A percentile compares a stretch with the other conserved stretches of the same genome.
These are phyloP conservation scores for Monosiga brevicollis DNA, from an alignment of 78 protist species.

Conservation along the genomic window DNA sequence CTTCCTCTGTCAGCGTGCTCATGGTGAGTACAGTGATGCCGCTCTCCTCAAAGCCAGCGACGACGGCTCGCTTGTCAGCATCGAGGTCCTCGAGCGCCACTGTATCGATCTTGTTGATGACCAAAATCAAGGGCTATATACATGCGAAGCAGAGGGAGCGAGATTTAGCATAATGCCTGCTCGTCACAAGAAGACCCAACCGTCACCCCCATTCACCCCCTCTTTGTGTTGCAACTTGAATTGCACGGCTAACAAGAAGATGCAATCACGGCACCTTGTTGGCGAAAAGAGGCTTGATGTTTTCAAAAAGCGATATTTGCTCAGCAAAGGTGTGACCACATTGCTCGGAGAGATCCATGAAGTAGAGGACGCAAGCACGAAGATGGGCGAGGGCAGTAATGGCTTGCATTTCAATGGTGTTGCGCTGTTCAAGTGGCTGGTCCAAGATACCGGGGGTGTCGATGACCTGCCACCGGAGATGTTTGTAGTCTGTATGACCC, in stretches of 20 bases:
- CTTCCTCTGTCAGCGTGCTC: conserved; percentile 73
- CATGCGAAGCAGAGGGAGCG: too few species aligned
- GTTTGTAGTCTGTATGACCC: conserved; percentile 94
- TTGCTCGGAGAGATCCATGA: conserved; percentile 90
- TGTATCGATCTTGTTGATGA: conserved; percentile 85
- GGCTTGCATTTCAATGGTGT: conserved; percentile 99
- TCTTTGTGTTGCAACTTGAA: too few species aligned
- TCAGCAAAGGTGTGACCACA: conserved; percentile 89
- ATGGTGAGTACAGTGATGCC: conserved; percentile 36
- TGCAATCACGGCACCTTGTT: too few species aligned
- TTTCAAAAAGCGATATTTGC: conserved; percentile 83
- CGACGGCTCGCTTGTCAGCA: conserved; percentile 38
- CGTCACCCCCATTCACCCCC: background rate
- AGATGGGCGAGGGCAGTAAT: conserved; percentile 99
- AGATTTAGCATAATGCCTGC: background rate
- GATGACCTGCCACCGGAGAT: conserved; percentile 94
- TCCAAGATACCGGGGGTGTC: conserved; percentile 99
- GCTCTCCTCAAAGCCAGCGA: conserved; percentile 21
- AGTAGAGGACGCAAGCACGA: conserved; percentile 75
- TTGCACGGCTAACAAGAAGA: too few species aligned
- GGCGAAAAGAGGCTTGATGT: conserved; percentile 89
- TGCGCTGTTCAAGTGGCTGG: conserved; percentile 95
- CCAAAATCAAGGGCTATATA: conserved; percentile 80
- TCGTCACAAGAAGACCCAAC: background rate
- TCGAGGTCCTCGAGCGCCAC: conserved; percentile 48